Conservation (phyloP, 441 rosid species). For the Sinapis alba region DNA sequence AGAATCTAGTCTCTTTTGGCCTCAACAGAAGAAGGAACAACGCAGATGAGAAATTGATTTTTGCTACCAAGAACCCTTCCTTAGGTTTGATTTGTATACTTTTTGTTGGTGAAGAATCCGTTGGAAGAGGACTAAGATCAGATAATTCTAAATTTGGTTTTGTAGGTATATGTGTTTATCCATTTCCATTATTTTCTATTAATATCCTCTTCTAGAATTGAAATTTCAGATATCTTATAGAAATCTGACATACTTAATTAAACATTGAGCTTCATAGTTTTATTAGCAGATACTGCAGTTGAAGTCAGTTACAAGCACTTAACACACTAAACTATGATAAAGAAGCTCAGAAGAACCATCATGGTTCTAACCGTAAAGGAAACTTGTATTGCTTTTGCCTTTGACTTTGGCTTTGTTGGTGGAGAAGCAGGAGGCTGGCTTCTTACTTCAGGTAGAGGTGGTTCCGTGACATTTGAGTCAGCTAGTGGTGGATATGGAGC, state of each 20-base stretch:
- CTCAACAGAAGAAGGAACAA: constrained; percentile 30
- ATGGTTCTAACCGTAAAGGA: constrained; percentile 13
- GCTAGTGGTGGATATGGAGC: constrained; percentile 44
- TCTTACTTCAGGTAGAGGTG: constrained; percentile 42
- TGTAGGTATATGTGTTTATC: constrained; percentile 25
- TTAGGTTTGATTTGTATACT: constrained; percentile 8
- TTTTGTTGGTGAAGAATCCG: constrained; percentile 19
- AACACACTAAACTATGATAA: constrained; percentile 34
- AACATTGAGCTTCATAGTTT: constrained; percentile 13
- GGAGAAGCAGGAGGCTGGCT: constrained; percentile 17
- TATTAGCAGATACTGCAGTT: constrained; percentile 28
- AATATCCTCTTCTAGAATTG: constrained; percentile 29
- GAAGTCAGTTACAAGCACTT: constrained; percentile 30
- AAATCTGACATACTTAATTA: neutral
- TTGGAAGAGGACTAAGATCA: constrained; percentile 32
- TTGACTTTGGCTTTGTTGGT: constrained; percentile 24
- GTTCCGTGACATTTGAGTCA: constrained; percentile 39
- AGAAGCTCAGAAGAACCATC: constrained; percentile 28
- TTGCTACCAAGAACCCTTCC: constrained; percentile 13
- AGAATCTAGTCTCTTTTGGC: constrained; percentile 44
- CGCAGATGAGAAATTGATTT: constrained; percentile 9
- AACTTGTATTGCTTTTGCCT: constrained; percentile 23
- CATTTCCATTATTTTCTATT: constrained; percentile 31
- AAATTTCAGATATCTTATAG: neutral
- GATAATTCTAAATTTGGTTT: constrained; percentile 40